Conservation (phyloP, 202 grass and related monocot species). For the Zoysia matrella region DNA sequence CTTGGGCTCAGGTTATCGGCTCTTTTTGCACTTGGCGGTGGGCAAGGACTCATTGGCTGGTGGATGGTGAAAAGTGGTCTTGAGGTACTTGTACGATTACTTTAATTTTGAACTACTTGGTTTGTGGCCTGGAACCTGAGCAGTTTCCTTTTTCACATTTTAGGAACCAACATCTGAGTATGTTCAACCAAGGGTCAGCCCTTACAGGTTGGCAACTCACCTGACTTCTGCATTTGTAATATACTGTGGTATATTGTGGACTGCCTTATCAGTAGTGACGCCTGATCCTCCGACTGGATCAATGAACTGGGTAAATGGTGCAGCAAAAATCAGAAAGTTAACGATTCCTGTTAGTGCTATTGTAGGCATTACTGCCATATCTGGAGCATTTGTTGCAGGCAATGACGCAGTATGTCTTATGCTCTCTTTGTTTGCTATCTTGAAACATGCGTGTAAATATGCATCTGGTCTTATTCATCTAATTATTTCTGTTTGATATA, state of each 20-base stretch:
- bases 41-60: conserved; percentile 91
- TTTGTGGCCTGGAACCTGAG: conserved; percentile 32
- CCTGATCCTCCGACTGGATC: conserved; percentile 76
- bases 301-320: conserved; percentile 74
- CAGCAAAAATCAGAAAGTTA: conserved; percentile 76
- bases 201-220: conserved; percentile 91
- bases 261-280: conserved; percentile 89
- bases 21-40: conserved; percentile 87
- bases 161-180: conserved; percentile 94
- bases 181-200: conserved; percentile 92
- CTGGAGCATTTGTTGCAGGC: conserved; percentile 96
- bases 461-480: not conserved
- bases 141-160: conserved; percentile 1
- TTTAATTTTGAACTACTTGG: conserved; percentile 34
- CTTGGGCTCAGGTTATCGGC: conserved; percentile 78
- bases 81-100: conserved; percentile 59
- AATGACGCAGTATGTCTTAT: conserved; percentile 84
- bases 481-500: conserved; percentile 31
- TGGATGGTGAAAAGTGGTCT: conserved; percentile 99
- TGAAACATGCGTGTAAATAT: conserved; percentile 16
- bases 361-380: conserved; percentile 83
- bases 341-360: conserved; percentile 77
- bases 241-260: conserved; percentile 95
- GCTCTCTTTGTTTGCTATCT: conserved; percentile 37
- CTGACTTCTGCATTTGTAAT: conserved; percentile 95